Conservation (phyloP, 2,329 filamentous ascomycete species). For the Aschersonia sp. region DNA sequence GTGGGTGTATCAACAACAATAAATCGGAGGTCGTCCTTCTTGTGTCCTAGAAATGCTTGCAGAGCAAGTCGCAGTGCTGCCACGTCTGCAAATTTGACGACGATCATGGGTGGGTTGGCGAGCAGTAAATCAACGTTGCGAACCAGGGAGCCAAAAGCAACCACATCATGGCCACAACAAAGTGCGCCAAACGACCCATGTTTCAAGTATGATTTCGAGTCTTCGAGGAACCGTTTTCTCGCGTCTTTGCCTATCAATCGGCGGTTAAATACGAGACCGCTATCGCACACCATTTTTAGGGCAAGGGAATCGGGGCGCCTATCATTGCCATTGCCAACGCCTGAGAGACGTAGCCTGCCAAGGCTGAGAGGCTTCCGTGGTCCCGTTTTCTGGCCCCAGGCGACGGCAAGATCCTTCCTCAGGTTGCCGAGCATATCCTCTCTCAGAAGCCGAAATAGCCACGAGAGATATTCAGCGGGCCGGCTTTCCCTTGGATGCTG, state of each 20-base stretch:
- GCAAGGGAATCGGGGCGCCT: constrained; percentile 11
- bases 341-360: constrained; percentile 18
- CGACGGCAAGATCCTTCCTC: constrained; percentile 41
- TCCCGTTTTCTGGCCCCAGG: constrained; percentile 29
- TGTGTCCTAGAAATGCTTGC: constrained; percentile 19
- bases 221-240: constrained; percentile 21
- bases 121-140: constrained; percentile 32
- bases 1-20: constrained; percentile 48
- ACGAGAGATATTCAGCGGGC: constrained; percentile 41
- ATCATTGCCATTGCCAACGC: neutral
- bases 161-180: constrained; percentile 30
- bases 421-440: constrained; percentile 59
- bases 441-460: constrained; percentile 55
- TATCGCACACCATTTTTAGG: constrained; percentile 24
- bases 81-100: constrained; percentile 34
- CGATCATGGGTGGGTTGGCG: constrained; percentile 27
- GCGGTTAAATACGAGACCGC: constrained; percentile 26
- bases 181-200: constrained; percentile 50
- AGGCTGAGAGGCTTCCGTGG: constrained; percentile 19
- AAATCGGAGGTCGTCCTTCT: constrained; percentile 23
- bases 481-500: constrained; percentile 17
- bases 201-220: constrained; percentile 35
- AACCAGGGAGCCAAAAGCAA: constrained; percentile 46
- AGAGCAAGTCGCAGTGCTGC: constrained; percentile 31
- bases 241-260: constrained; percentile 14